A percentile compares a stretch with the other conserved stretches of the same genome.
phyloP scores from a whole-genome alignment of 2,329 filamentous ascomycete genomes.

The Botrytis sinoallii region DNA sequence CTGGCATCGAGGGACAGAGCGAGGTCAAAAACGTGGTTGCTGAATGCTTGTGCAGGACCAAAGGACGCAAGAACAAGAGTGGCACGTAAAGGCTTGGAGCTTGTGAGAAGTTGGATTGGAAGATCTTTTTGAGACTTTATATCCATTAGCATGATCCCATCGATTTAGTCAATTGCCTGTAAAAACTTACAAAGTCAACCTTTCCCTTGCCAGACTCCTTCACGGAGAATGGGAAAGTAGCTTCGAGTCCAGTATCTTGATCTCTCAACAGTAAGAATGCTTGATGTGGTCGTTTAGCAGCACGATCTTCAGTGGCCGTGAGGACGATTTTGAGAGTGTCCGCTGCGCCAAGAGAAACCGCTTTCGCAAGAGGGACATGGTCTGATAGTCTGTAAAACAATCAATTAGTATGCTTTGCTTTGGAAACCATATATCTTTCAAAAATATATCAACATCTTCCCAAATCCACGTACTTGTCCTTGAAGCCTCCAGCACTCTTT shows the following conservation, averaged over 20 bases:
- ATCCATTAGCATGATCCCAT: constrained; percentile 27
- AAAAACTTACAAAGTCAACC: constrained; percentile 71
- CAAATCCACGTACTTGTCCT: constrained; percentile 59
- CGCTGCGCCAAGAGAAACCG: constrained; percentile 61
- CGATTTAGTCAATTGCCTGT: background rate
- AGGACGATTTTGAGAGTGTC: constrained; percentile 80
- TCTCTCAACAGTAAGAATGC: constrained; percentile 85
- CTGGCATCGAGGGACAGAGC: constrained; percentile 62
- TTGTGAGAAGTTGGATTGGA: constrained; percentile 73
- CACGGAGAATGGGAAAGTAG: constrained; percentile 77
- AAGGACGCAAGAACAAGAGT: constrained; percentile 84
- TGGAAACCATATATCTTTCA: background rate
- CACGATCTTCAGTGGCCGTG: constrained; percentile 75
- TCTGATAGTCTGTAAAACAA: constrained; percentile 31
- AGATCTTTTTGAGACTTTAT: constrained; percentile 82
- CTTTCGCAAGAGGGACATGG: constrained; percentile 48
- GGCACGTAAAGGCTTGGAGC: constrained; percentile 68
- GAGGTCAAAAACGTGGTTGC: constrained; percentile 70
- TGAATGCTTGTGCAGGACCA: constrained; percentile 66
- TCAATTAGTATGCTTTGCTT: background rate
- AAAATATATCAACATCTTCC: constrained; percentile 1
- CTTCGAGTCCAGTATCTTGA: constrained; percentile 70
- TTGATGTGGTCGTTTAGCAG: constrained; percentile 84
- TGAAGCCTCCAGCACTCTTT: constrained; percentile 55
- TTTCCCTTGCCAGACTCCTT: constrained; percentile 87